Evolutionary conservation across 257 asterid species (phyloP).

Genomic region (Nicotiana benthamiana): DNA sequence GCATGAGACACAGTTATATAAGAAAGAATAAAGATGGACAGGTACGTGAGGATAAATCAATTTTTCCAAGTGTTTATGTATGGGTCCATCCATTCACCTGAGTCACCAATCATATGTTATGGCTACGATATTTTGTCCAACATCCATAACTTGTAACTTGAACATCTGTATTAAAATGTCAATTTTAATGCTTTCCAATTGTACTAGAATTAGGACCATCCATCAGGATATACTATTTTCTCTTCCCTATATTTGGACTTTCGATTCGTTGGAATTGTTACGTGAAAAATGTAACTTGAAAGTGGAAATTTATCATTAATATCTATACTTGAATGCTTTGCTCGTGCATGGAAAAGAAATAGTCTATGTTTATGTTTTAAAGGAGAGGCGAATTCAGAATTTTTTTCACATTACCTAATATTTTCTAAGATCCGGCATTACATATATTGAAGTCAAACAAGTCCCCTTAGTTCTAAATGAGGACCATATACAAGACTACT

Average conservation of each 20-base stretch:
- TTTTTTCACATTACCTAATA: no score
- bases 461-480: not conserved
- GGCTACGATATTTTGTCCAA: conserved; percentile 9
- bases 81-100: conserved; percentile 20
- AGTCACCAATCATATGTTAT: conserved; percentile 4
- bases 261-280: not conserved
- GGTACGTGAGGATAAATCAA: not conserved
- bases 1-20: conserved; percentile 33
- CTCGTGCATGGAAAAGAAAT: not conserved
- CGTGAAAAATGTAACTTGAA: not conserved
- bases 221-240: not conserved
- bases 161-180: not conserved
- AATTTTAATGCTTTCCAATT: conserved; percentile 1
- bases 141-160: not conserved
- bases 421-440: no score
- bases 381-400: no score
- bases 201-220: not conserved
- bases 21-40: conserved; percentile 15
- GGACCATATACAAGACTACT: not conserved
- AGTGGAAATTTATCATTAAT: not conserved
- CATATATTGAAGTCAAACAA: not conserved
- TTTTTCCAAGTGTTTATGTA: not conserved
- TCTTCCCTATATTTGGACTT: not conserved
- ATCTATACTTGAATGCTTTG: not conserved
- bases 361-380: no score